A percentile compares a stretch with the other conserved stretches of the same genome.
phyloP scores from a whole-genome alignment of 768 basidiomycete genomes.

The Suillus plorans region DNA sequence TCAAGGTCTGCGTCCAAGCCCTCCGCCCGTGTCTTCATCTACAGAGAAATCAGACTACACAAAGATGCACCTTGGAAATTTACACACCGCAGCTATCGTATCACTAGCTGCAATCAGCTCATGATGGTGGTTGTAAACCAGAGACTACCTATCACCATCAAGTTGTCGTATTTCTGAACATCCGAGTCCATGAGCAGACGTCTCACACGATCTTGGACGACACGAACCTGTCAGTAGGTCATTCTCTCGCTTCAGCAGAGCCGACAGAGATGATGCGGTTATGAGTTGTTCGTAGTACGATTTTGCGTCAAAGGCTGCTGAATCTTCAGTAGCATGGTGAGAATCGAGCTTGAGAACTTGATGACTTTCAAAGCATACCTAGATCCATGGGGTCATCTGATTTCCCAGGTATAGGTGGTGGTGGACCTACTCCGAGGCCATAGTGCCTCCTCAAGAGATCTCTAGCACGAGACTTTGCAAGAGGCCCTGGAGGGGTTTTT shows the following conservation, averaged over 20 bases:
- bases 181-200: not conserved
- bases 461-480: slow-evolving; percentile 58
- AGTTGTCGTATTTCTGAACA: slow-evolving; percentile 79
- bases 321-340: slow-evolving; percentile 48
- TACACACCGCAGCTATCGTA: slow-evolving; percentile 79
- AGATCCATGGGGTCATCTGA: slow-evolving; percentile 79
- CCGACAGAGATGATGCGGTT: slow-evolving; percentile 72
- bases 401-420: slow-evolving; percentile 56
- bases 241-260: slow-evolving; percentile 77
- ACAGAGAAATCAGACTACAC: slow-evolving; percentile 7
- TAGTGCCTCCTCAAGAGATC: slow-evolving; percentile 86
- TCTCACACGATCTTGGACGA: not conserved
- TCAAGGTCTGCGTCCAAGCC: slow-evolving; percentile 84
- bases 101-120: slow-evolving; percentile 93
- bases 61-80: not conserved
- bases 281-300: slow-evolving; percentile 86
- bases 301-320: slow-evolving; percentile 78
- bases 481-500: slow-evolving; percentile 30
- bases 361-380: slow-evolving; percentile 40
- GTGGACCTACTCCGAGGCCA: slow-evolving; percentile 76
- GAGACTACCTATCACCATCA: slow-evolving; percentile 84
- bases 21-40: slow-evolving; percentile 91
- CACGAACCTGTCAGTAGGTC: slow-evolving; percentile 68
- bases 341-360: not conserved
- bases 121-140: slow-evolving; percentile 95